phyloP scores from a whole-genome alignment of 768 basidiomycete species.

The Rhizopogon salebrosus region DNA sequence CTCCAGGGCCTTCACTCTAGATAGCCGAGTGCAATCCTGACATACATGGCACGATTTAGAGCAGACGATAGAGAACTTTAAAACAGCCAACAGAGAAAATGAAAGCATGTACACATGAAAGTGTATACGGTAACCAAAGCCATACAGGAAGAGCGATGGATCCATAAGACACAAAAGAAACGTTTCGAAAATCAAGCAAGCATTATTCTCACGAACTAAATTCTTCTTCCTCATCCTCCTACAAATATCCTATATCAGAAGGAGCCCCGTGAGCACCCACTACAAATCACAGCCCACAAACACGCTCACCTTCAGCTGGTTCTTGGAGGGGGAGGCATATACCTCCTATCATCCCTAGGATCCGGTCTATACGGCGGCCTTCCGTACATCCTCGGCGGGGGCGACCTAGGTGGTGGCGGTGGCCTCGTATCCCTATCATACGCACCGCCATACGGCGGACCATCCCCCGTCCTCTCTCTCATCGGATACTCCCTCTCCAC shows the following conservation, averaged over 20 bases:
- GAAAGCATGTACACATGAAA: no score
- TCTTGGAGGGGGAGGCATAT: conserved; percentile 25
- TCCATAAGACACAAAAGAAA: no score
- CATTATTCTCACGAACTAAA: not conserved
- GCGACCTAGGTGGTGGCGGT: conserved; percentile 22
- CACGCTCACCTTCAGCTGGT: not conserved
- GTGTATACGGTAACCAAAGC: no score
- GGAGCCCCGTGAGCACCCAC: not conserved
- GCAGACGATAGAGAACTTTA: no score
- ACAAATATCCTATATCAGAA: not conserved
- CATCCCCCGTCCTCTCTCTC: conserved; percentile 19
- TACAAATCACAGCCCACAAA: not conserved
- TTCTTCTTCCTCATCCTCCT: not conserved
- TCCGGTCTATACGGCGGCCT: conserved; percentile 14
- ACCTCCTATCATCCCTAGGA: conserved; percentile 33
- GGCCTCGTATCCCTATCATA: conserved; percentile 33
- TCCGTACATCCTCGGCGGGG: conserved; percentile 13
- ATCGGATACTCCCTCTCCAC: conserved; percentile 32
- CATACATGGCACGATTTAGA: no score
- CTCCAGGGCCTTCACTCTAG: no score
- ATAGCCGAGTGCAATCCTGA: no score
- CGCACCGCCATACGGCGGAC: conserved; percentile 23
- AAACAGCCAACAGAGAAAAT: no score
- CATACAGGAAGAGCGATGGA: no score
- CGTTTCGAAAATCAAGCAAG: not conserved